Conservation (phyloP, 169 alveolate genomes). For the Babesia ovis region DNA sequence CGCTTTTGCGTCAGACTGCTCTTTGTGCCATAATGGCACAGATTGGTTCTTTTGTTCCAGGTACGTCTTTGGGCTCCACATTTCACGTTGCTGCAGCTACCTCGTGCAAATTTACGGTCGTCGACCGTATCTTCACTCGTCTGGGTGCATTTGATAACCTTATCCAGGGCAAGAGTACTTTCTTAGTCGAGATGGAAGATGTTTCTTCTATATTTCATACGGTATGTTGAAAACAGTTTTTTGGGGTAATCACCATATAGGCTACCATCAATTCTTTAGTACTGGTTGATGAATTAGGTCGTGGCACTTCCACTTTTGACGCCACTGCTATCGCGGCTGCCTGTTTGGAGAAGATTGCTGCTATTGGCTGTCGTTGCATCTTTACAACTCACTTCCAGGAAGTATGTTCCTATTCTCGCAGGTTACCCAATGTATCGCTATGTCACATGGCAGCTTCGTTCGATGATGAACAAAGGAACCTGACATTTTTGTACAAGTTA, state of each 20-base stretch:
- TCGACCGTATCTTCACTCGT: constrained; percentile 97
- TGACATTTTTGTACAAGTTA: constrained; percentile 91
- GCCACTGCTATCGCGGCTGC: constrained; percentile 98
- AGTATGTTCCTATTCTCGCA: constrained; percentile 65
- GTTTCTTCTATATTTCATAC: constrained; percentile 79
- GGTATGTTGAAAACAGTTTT: constrained; percentile 43
- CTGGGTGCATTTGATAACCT: constrained; percentile 98
- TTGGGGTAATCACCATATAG: background rate
- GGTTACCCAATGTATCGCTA: constrained; percentile 65
- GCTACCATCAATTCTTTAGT: constrained; percentile 89
- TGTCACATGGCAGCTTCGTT: constrained; percentile 87
- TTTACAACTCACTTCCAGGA: constrained; percentile 97
- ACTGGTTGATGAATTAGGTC: constrained; percentile 96
- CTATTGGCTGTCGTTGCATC: constrained; percentile 83
- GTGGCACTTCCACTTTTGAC: constrained; percentile 99
- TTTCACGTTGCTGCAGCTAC: background rate
- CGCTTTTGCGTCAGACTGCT: constrained; percentile 95
- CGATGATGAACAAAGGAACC: constrained; percentile 75
- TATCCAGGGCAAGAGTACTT: constrained; percentile 97
- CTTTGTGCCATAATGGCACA: constrained; percentile 95
- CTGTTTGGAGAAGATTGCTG: constrained; percentile 85
- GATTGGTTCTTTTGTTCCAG: constrained; percentile 98
- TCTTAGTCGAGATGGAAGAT: constrained; percentile 98
- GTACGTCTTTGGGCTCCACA: constrained; percentile 48
- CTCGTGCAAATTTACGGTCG: constrained; percentile 86